Evolutionary conservation across 768 basidiomycete genomes (phyloP).

Genomic region (Myochromella boudieri): DNA sequence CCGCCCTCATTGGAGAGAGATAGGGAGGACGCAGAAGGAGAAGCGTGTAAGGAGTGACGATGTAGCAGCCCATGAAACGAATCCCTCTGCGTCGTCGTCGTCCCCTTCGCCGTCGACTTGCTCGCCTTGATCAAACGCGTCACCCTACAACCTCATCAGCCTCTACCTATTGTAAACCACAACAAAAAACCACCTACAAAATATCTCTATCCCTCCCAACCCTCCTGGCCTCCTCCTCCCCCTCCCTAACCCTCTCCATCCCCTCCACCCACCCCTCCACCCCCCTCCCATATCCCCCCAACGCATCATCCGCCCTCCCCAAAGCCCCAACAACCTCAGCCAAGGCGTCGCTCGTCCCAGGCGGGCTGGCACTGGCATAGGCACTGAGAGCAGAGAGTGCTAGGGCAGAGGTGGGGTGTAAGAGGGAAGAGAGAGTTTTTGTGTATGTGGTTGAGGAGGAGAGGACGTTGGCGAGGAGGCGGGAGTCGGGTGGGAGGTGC

Average conservation of each 20-base stretch:
- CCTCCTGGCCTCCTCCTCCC: no score
- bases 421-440: constrained; percentile 55
- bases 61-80: constrained; percentile 26
- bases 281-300: no score
- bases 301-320: no score
- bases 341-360: no score
- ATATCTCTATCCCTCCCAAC: no score
- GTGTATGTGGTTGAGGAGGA: constrained; percentile 71
- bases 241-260: no score
- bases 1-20: constrained; percentile 38
- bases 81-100: constrained; percentile 28
- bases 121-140: constrained; percentile 80
- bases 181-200: no score
- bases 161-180: no score
- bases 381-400: constrained; percentile 64
- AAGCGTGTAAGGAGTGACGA: constrained; percentile 28
- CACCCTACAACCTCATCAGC: no score
- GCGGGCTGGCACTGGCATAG: no score
- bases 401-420: constrained; percentile 62
- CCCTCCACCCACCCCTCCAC: no score
- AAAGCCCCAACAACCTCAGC: no score
- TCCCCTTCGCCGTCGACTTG: constrained; percentile 35
- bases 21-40: constrained; percentile 44
- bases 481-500: constrained; percentile 52
- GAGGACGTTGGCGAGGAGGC: constrained; percentile 68